Conservation (phyloP, 352 stramenopile species). For the Blastocystis sp. region DNA sequence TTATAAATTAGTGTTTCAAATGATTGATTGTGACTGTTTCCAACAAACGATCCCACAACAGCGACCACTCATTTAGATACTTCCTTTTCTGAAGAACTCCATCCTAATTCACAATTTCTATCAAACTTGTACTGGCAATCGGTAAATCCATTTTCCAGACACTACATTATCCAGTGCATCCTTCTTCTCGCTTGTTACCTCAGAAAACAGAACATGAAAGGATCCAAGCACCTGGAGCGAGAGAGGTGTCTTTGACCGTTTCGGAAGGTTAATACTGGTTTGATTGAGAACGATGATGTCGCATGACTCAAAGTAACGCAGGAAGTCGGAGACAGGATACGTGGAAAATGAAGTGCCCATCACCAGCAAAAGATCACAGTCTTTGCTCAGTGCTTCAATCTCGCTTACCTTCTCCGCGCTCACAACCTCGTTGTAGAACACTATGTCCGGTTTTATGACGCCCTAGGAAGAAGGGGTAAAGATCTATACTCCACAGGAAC, state of each 20-base stretch:
- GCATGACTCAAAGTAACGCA: not conserved
- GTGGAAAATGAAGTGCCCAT: conserved; percentile 30
- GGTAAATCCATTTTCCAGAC: not conserved
- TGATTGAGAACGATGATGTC: conserved; percentile 15
- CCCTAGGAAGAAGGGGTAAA: not conserved
- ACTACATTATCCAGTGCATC: not conserved
- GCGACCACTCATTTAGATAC: not conserved
- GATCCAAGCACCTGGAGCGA: conserved; percentile 22
- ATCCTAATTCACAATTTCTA: not conserved
- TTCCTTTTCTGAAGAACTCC: conserved; percentile 5
- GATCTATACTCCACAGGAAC: not conserved
- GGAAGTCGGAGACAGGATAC: not conserved
- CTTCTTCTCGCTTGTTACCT: not conserved
- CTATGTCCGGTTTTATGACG: conserved; percentile 38
- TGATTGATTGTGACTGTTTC: too few relatives aligned
- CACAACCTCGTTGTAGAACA: conserved; percentile 34
- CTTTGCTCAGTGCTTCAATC: not conserved
- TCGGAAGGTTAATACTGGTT: not conserved
- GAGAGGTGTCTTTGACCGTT: not conserved
- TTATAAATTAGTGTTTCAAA: too few relatives aligned
- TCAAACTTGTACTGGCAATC: too few relatives aligned
- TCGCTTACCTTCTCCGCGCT: not conserved
- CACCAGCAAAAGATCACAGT: not conserved
- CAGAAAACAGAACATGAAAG: not conserved
- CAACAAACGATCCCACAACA: not conserved